A percentile compares a stretch with the other conserved stretches of the same genome.
phyloP scores from a whole-genome alignment of 768 basidiomycete species.

The Rickenella mellea region DNA sequence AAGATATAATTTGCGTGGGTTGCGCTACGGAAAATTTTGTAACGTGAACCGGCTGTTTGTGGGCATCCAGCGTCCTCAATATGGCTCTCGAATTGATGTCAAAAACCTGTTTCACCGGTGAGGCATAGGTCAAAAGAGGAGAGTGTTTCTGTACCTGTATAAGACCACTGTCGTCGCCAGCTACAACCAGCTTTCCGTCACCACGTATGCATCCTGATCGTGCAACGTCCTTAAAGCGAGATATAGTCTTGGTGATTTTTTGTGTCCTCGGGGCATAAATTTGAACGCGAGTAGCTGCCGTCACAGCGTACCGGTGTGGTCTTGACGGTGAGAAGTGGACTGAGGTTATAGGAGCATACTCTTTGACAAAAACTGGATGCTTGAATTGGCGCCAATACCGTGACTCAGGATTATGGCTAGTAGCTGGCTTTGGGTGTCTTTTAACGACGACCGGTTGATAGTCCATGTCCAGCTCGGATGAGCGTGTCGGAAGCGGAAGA shows the following conservation, averaged over 20 bases:
- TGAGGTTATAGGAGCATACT: conserved; percentile 92
- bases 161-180: conserved; percentile 89
- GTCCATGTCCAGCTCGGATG: conserved; percentile 43
- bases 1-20: conserved; percentile 82
- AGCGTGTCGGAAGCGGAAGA: conserved; percentile 1
- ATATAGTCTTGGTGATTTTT: conserved; percentile 92
- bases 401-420: conserved; percentile 65
- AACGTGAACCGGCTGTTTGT: conserved; percentile 95
- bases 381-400: conserved; percentile 84
- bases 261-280: conserved; percentile 95
- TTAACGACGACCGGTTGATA: conserved; percentile 69
- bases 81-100: conserved; percentile 92
- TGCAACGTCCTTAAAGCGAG: conserved; percentile 94
- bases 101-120: conserved; percentile 50
- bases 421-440: conserved; percentile 43
- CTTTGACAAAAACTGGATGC: conserved; percentile 90
- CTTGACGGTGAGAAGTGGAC: conserved; percentile 82
- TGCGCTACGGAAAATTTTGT: conserved; percentile 80
- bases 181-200: conserved; percentile 92
- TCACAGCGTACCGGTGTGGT: conserved; percentile 93
- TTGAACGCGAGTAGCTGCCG: conserved; percentile 86
- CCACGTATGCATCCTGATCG: conserved; percentile 79
- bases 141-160: conserved; percentile 44
- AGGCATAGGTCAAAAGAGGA: neutral
- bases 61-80: conserved; percentile 82